These are phyloP conservation scores for Aegilops speltoides DNA, from an alignment of 176 grass and related monocot species.

Conservation along the genomic window DNA sequence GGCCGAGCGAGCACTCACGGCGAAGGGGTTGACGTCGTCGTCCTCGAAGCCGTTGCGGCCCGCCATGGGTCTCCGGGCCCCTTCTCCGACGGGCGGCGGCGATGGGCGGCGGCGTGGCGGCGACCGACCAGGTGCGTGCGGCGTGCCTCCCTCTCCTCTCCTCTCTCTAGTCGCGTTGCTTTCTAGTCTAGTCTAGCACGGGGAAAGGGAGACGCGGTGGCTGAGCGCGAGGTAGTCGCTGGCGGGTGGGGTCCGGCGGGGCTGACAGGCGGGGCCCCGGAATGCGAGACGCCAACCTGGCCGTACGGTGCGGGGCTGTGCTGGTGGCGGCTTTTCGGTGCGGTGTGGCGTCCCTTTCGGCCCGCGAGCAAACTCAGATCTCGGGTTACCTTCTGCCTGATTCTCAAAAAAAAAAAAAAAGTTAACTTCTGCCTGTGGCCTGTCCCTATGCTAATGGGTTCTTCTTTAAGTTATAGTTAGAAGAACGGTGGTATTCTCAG, in stretches of 20 bases:
- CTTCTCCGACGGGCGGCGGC: conserved; percentile 26
- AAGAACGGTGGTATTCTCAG: too few relatives aligned
- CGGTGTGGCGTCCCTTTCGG: background rate
- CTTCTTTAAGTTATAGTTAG: too few relatives aligned
- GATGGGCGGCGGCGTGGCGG: background rate
- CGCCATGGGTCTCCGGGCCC: conserved; percentile 48
- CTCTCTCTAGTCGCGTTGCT: conserved; percentile 5
- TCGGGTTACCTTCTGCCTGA: too few relatives aligned
- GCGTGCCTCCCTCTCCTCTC: background rate
- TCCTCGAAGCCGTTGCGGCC: conserved; percentile 89
- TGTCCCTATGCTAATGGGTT: too few relatives aligned
- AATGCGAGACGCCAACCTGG: conserved; percentile 23
- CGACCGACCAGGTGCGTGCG: conserved; percentile 30
- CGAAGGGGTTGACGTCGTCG: conserved; percentile 92
- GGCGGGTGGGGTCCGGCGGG: conserved; percentile 19
- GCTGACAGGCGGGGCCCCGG: background rate
- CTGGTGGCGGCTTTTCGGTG: background rate
- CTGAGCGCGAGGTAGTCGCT: background rate
- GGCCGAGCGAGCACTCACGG: conserved; percentile 47
- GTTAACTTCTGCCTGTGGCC: too few relatives aligned
- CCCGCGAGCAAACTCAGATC: background rate
- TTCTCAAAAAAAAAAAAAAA: too few relatives aligned
- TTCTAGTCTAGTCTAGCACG: background rate
- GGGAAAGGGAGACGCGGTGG: conserved; percentile 9
- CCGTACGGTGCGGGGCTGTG: conserved; percentile 7